Conservation (phyloP, 2,329 filamentous ascomycete species). For the Neocucurbitaria cava region DNA sequence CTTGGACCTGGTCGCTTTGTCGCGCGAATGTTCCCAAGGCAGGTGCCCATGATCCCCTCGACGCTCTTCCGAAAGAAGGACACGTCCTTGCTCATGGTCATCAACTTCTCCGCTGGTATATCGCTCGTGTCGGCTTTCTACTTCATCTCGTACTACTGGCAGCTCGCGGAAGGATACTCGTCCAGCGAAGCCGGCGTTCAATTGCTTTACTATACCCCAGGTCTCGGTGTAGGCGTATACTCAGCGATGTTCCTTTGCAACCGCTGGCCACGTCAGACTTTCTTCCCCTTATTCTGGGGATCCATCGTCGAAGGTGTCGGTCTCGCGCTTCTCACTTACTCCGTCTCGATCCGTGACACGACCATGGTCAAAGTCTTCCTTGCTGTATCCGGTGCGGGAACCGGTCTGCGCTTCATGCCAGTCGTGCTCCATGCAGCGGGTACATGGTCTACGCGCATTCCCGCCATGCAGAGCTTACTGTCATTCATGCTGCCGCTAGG, state of each 20-base stretch:
- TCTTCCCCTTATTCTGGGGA: slow-evolving; percentile 60
- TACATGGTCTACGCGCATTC: slow-evolving; percentile 65
- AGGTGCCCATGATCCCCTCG: slow-evolving; percentile 71
- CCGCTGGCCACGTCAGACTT: slow-evolving; percentile 67
- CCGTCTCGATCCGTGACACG: slow-evolving; percentile 58
- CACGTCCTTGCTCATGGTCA: slow-evolving; percentile 65
- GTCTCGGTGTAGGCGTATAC: slow-evolving; percentile 66
- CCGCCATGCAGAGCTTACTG: slow-evolving; percentile 66
- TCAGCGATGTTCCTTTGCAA: slow-evolving; percentile 67
- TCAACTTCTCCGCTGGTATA: slow-evolving; percentile 67
- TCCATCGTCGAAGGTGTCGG: slow-evolving; percentile 63
- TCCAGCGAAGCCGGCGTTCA: slow-evolving; percentile 54
- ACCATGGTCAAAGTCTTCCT: slow-evolving; percentile 70
- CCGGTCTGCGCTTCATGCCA: slow-evolving; percentile 71
- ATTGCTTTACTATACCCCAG: slow-evolving; percentile 70
- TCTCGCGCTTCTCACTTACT: slow-evolving; percentile 65
- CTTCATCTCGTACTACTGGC: slow-evolving; percentile 73
- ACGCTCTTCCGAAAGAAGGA: slow-evolving; percentile 64
- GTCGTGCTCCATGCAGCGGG: slow-evolving; percentile 68
- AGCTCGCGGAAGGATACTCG: slow-evolving; percentile 63
- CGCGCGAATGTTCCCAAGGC: slow-evolving; percentile 58
- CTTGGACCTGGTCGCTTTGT: slow-evolving; percentile 60
- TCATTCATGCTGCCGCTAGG: slow-evolving; percentile 68
- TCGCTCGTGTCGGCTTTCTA: slow-evolving; percentile 66
- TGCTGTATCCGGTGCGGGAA: slow-evolving; percentile 67